Evolutionary conservation across 495 filamentous ascomycete species (phyloP), one percentile per base, ranked within the genome.

Genomic region (Parmelia sp.): DNA sequence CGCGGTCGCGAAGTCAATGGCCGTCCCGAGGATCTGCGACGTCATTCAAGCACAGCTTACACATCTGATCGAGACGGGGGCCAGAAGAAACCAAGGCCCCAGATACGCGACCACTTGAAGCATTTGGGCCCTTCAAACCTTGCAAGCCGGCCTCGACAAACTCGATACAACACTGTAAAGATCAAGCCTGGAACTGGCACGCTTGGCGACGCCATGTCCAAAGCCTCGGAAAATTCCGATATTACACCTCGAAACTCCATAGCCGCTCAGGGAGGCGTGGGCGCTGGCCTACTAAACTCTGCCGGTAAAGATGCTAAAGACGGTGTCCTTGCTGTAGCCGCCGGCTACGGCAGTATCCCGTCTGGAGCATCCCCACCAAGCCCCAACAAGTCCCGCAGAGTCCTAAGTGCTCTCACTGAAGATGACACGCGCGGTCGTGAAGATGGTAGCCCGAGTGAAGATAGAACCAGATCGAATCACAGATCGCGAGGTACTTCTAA

Each of bases 91-190:
- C 73, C 65, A 63, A 78, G 64, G 66, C 77, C 80, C 59, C 90
- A 96, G 57, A 84, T 96, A 63, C 83, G 82, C 57, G 85, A 92
- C 67, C 92, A 96, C 65, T 78, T 97, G 15, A 94, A 90, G 69
- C 89, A 94, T 69, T 85, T 98, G 3, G 94, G 95, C 0, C 94
- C 94, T 0, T 95, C 91, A 3, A 98, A 98, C 69, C 83, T 89
- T 21, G 95, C 94, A 4, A 90, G 84, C 60, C 84, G 89, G 42
- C 94, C 94, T 5, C 86, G 88, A 66, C 78, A 83, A 61, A 96
- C 94, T 3, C 86, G 87, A n/a, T 93, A 91, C 64, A 87, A 87
- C 39, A 87, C 85, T 17, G 92, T 98, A 58, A 97, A 97, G 74
- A 93, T 96, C 74, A 97, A 97, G 74, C 85, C 84, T 10, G 85